A percentile compares a stretch with the other conserved stretches of the same genome.
Conservation (phyloP, 2,329 filamentous ascomycete genomes). For the Blastomyces emzantsi region DNA sequence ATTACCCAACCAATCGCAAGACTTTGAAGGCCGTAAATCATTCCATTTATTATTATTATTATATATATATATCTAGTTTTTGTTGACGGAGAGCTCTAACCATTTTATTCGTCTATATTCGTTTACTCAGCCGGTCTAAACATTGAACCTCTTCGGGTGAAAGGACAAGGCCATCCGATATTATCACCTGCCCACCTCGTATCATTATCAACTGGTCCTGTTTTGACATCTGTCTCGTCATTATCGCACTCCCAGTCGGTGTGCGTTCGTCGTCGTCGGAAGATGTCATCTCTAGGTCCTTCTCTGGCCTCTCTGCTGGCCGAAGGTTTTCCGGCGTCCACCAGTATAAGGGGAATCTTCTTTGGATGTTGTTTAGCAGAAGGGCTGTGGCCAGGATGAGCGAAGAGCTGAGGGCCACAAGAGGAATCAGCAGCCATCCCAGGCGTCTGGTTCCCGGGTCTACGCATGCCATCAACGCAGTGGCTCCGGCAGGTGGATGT, state of each 20-base stretch:
- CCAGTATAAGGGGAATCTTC: slow-evolving; percentile 62
- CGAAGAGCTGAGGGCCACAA: slow-evolving; percentile 51
- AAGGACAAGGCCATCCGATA: slow-evolving; percentile 29
- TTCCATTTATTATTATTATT: slow-evolving; percentile 9
- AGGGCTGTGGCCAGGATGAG: slow-evolving; percentile 57
- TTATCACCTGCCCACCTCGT: slow-evolving; percentile 22
- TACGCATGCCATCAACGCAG: slow-evolving; percentile 58
- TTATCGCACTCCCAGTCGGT: neutral
- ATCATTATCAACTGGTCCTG: slow-evolving; percentile 23
- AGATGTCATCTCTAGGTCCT: slow-evolving; percentile 16
- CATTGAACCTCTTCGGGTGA: slow-evolving; percentile 26
- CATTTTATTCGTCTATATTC: slow-evolving; percentile 20
- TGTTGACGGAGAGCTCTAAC: neutral
- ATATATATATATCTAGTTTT: slow-evolving; percentile 12
- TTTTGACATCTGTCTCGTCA: slow-evolving; percentile 14
- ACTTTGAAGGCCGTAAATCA: slow-evolving; percentile 3
- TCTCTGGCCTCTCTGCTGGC: slow-evolving; percentile 16
- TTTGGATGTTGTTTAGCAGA: slow-evolving; percentile 59
- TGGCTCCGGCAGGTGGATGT: slow-evolving; percentile 67
- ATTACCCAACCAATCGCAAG: neutral
- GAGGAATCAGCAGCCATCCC: slow-evolving; percentile 60
- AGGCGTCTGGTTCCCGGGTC: slow-evolving; percentile 46
- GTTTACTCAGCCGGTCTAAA: slow-evolving; percentile 27
- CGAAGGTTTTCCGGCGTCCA: slow-evolving; percentile 36
- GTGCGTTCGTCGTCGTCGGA: slow-evolving; percentile 20